Evolutionary conservation across 2,329 filamentous ascomycete genomes (phyloP), one percentile per base, ranked within the genome.

Genomic region (Fusarium kyushuense): DNA sequence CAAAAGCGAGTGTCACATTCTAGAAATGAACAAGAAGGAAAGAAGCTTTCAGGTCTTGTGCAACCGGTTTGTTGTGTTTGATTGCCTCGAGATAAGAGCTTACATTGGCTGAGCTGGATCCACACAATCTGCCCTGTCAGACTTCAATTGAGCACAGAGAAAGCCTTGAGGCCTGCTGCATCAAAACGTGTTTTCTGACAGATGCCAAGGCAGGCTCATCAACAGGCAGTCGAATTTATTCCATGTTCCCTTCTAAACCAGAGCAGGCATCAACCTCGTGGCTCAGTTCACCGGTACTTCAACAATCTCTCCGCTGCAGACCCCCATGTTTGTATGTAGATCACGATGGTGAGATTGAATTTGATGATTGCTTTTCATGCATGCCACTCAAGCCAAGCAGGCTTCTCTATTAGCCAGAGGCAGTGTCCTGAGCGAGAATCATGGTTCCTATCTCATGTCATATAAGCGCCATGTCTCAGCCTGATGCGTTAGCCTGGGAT

Each of bases 1-100:
- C 19, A 14, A 21, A 27, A n/a, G 32, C n/a, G 27, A 45, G 52
- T 64, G 30, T 45, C n/a, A 58, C 52, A 46, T 64, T 64, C 61
- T 47, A 46, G 61, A 64, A 64, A 25, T 19, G 13, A 42, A 33
- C 48, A 46, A 52, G 59, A 64, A 45, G 45, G 27, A 29, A 41
- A 23, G 62, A 58, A 33, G 25, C 23, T 51, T 41, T 23, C 42
- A 33, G 27, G 29, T 46, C 33, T 41, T 49, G 30, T 48, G 27
- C 42, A 35, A 29, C 23, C 40, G 17, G 33, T 49, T 49, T 23
- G 25, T 38, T 27, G 23, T 30, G 36, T 27, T 40, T 46, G 17
- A 11, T 35, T 23, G 30, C 21, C n/a, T 25, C 19, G 6, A 21
- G 25, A 23, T n/a, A 29, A 38, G 33, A 25, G 16, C 27, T 25